phyloP scores from a whole-genome alignment of 352 stramenopile species.

The Discostella stelligera region DNA sequence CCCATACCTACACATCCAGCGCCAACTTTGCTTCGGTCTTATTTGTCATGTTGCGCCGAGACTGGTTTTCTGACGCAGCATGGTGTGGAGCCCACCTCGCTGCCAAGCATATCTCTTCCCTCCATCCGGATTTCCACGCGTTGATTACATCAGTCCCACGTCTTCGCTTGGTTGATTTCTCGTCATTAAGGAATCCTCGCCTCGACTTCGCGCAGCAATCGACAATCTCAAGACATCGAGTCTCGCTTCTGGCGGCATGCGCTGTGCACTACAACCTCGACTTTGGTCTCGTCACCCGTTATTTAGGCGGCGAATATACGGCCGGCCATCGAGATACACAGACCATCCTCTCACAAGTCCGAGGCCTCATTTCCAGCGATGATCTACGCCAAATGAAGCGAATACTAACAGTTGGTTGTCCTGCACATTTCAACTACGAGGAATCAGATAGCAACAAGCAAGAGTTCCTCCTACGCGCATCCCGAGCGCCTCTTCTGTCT shows the following conservation, averaged over 20 bases:
- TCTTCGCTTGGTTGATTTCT: too few species aligned
- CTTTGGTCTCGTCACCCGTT: not conserved
- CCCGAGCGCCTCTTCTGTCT: slow-evolving; percentile 4
- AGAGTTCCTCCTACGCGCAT: slow-evolving; percentile 4
- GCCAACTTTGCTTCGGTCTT: too few species aligned
- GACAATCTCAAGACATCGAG: too few species aligned
- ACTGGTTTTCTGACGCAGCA: too few species aligned
- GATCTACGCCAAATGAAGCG: slow-evolving; percentile 9
- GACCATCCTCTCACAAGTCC: not conserved
- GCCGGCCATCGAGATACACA: slow-evolving; percentile 3
- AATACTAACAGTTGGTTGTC: slow-evolving; percentile 12
- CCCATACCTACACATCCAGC: too few species aligned
- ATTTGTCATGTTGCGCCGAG: too few species aligned
- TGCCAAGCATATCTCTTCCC: too few species aligned
- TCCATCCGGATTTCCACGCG: too few species aligned
- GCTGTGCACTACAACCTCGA: slow-evolving; percentile 11
- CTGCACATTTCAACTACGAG: not conserved
- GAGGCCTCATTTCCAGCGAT: not conserved
- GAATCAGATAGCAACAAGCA: not conserved
- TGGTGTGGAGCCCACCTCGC: too few species aligned
- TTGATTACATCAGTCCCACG: too few species aligned
- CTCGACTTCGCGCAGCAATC: slow-evolving; percentile 16
- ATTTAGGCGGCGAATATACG: slow-evolving; percentile 19
- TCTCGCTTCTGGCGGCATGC: not conserved
- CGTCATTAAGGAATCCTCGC: not conserved